Percentiles rank a stretch among this genome's conserved stretches.
These are phyloP conservation scores for Apophysomyces trapeziformis DNA, from an alignment of 371 early-diverging fungal species.

Conservation along the genomic window DNA sequence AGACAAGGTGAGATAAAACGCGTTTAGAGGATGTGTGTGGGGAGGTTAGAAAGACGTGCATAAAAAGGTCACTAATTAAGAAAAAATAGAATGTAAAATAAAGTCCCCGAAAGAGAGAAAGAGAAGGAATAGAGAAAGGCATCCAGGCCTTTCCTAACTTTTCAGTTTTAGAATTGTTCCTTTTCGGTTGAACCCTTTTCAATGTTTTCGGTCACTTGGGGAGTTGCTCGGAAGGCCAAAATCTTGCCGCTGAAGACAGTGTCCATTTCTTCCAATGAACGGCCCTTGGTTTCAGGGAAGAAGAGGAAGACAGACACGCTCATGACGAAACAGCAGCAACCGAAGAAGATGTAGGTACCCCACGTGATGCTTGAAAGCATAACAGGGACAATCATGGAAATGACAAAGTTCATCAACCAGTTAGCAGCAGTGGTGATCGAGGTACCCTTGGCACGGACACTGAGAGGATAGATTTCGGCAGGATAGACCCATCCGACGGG, in stretches of 20 bases:
- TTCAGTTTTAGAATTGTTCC: conserved; percentile 5
- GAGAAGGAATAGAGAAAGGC: background rate
- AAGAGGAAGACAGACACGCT: conserved; percentile 43
- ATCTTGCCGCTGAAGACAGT: conserved; percentile 47
- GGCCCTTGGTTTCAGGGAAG: conserved; percentile 65
- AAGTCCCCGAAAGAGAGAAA: background rate
- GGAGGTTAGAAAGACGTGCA: conserved; percentile 6
- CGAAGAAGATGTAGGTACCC: conserved; percentile 67
- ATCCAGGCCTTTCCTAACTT: background rate
- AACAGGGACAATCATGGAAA: conserved; percentile 47
- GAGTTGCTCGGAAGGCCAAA: conserved; percentile 10
- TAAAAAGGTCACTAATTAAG: conserved; percentile 2
- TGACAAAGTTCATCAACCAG: conserved; percentile 64
- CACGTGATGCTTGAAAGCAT: conserved; percentile 51
- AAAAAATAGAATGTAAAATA: background rate
- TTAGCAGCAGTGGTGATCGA: conserved; percentile 68
- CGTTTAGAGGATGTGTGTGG: background rate
- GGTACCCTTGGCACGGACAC: conserved; percentile 55
- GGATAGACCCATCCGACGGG: conserved; percentile 63
- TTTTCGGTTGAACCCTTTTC: conserved; percentile 8
- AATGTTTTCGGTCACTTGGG: background rate
- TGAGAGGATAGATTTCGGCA: conserved; percentile 67
- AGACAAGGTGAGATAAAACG: background rate
- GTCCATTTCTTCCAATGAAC: conserved; percentile 66
- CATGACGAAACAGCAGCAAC: conserved; percentile 52